phyloP scores from a whole-genome alignment of 495 filamentous ascomycete genomes.

The Pseudomonodictys pantanalensis region DNA sequence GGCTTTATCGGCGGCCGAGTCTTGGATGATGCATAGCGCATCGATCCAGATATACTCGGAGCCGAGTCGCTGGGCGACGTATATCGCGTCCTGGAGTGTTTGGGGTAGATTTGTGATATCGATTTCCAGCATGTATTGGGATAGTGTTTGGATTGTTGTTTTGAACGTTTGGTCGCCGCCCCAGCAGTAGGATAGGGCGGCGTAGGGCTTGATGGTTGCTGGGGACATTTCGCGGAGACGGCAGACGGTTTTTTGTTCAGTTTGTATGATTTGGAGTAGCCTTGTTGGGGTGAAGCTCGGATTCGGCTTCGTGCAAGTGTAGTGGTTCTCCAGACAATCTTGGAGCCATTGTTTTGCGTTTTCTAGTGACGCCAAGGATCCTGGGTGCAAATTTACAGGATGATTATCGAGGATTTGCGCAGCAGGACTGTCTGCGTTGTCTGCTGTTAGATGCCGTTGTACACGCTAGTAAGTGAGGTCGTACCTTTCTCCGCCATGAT shows the following conservation, averaged over 20 bases:
- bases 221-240: not conserved
- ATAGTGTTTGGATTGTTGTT: not conserved
- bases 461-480: no score
- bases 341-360: not conserved
- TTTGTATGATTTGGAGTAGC: not conserved
- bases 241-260: not conserved
- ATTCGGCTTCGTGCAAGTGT: not conserved
- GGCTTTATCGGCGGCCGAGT: not conserved
- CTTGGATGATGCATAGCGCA: constrained; percentile 14
- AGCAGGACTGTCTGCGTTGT: not conserved
- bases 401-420: not conserved
- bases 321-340: no score
- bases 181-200: constrained; percentile 8
- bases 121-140: not conserved
- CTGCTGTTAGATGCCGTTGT: no score
- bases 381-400: not conserved
- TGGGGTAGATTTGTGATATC: not conserved
- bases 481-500: no score
- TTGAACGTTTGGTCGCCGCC: constrained; percentile 8
- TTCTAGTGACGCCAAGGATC: not conserved
- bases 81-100: constrained; percentile 1
- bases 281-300: not conserved
- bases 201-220: not conserved
- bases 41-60: constrained; percentile 16
- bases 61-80: not conserved